phyloP scores from a whole-genome alignment of 2,329 filamentous ascomycete genomes.

The Ceratocystis colombiana region DNA sequence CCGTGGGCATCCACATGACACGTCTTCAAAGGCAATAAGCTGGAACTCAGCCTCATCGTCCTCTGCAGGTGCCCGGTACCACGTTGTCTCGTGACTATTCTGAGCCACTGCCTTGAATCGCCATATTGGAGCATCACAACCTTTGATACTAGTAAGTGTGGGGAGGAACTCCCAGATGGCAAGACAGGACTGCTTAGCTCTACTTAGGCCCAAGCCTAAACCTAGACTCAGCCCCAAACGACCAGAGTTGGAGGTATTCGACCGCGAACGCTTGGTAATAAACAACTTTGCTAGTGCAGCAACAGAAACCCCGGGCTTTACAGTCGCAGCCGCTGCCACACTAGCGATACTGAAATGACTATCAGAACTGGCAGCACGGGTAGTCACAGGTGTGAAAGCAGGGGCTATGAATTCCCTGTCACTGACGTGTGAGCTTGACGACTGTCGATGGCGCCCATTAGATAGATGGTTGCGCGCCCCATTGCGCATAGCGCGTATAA shows the following conservation, averaged over 20 bases:
- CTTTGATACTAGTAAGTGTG: not conserved
- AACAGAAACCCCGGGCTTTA: not conserved
- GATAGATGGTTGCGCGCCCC: not conserved
- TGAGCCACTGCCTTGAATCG: constrained; percentile 5
- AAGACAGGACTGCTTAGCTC: not conserved
- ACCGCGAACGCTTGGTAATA: no score
- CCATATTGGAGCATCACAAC: not conserved
- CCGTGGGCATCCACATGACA: not conserved
- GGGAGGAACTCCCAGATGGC: not conserved
- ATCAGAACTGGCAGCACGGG: not conserved
- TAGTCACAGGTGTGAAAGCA: not conserved
- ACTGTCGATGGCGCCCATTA: not conserved
- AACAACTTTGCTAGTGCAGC: not conserved
- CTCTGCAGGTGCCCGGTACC: not conserved
- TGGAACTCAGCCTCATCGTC: not conserved
- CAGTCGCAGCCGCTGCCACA: not conserved
- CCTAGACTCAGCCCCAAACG: not conserved
- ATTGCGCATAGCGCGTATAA: not conserved
- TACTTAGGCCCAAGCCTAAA: not conserved
- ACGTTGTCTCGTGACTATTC: not conserved
- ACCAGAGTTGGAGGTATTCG: no score
- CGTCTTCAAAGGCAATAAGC: constrained; percentile 6
- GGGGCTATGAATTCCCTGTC: not conserved
- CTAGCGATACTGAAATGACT: not conserved
- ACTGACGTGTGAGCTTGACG: not conserved